Conservation (phyloP, 2,329 filamentous ascomycete species). For the Allantophomopsis lycopodina region DNA sequence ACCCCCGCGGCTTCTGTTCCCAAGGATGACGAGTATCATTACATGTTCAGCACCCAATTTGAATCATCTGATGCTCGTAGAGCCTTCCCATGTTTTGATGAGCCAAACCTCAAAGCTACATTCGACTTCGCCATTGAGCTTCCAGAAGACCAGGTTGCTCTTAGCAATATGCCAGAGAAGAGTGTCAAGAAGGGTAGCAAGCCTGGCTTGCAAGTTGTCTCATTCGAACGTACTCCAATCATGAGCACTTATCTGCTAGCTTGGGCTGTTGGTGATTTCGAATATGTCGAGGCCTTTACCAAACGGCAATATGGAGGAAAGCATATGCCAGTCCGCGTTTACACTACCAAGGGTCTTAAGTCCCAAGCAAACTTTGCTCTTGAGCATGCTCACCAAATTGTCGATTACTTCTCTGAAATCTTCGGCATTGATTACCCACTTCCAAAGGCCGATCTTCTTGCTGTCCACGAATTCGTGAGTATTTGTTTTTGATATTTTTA, state of each 20-base stretch:
- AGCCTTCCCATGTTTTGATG: conserved; percentile 96
- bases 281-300: conserved; percentile 88
- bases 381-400: conserved; percentile 80
- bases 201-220: conserved; percentile 58
- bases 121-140: conserved; percentile 92
- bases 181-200: conserved; percentile 35
- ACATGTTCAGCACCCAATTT: conserved; percentile 92
- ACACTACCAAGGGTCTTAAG: conserved; percentile 88
- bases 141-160: conserved; percentile 72
- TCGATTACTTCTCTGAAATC: conserved; percentile 93
- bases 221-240: conserved; percentile 71
- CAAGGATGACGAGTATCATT: conserved; percentile 51
- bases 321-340: conserved; percentile 83
- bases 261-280: conserved; percentile 94
- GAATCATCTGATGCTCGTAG: conserved; percentile 90
- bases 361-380: conserved; percentile 83
- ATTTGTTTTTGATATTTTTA: conserved; percentile 5
- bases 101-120: conserved; percentile 91
- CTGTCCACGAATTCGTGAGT: conserved; percentile 79
- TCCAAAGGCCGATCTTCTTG: conserved; percentile 81
- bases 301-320: conserved; percentile 84
- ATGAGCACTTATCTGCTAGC: conserved; percentile 90
- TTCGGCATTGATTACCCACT: conserved; percentile 89
- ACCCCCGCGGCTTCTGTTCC: conserved; percentile 66
- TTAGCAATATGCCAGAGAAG: conserved; percentile 94